These are phyloP conservation scores for Penicillium sp. DNA, from an alignment of 2,329 filamentous ascomycete species.

Conservation along the genomic window DNA sequence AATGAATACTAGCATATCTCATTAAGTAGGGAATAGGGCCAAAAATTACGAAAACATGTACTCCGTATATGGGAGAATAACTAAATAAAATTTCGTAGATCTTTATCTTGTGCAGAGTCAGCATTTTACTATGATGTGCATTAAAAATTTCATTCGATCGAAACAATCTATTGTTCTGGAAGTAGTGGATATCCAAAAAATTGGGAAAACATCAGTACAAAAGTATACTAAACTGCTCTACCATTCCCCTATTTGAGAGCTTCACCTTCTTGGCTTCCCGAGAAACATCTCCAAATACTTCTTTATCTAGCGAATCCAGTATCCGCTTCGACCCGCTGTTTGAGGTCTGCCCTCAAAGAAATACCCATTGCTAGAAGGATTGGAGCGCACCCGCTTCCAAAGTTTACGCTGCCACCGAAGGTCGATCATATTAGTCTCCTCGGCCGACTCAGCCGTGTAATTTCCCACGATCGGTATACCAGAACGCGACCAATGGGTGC, in stretches of 20 bases:
- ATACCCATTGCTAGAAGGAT: background rate
- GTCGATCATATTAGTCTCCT: background rate
- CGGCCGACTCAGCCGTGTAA: background rate
- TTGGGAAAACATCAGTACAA: background rate
- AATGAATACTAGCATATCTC: background rate
- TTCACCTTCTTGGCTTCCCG: background rate
- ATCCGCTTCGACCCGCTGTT: background rate
- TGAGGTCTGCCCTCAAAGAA: background rate
- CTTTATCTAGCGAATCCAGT: background rate
- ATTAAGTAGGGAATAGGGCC: no score
- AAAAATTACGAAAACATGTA: background rate
- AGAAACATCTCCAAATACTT: background rate
- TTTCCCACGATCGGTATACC: background rate
- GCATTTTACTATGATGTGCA: background rate
- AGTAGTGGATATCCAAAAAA: background rate
- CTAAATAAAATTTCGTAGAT: no score
- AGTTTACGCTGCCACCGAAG: background rate
- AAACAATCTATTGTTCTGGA: background rate
- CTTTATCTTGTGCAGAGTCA: no score
- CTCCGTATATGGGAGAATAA: no score
- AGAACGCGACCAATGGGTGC: background rate
- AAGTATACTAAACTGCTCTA: background rate
- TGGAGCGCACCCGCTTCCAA: background rate
- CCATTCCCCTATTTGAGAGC: background rate
- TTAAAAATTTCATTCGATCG: background rate